Evolutionary conservation across 2,329 filamentous ascomycete genomes (phyloP).

Genomic region (Penicillium oxalicum): DNA sequence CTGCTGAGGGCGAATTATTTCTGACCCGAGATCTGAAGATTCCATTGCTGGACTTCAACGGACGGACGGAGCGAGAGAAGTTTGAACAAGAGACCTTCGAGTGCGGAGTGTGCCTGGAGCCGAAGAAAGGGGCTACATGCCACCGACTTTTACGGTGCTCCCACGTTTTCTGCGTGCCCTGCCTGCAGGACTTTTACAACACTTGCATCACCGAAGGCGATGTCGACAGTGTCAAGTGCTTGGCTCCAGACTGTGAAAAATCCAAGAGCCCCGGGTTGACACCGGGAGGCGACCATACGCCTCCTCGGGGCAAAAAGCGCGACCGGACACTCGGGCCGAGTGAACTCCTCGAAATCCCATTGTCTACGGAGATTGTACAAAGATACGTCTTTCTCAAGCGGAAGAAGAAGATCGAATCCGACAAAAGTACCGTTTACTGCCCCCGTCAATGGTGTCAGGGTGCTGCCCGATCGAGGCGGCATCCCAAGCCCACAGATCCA

Average conservation of each 20-base stretch:
- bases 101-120: conserved; percentile 83
- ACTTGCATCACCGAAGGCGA: conserved; percentile 82
- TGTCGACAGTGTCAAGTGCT: conserved; percentile 70
- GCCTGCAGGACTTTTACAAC: conserved; percentile 84
- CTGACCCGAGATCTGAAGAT: conserved; percentile 54
- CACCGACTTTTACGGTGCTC: conserved; percentile 76
- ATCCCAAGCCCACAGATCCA: conserved; percentile 64
- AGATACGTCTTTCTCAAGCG: conserved; percentile 87
- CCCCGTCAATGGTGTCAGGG: conserved; percentile 89
- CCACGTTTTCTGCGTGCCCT: conserved; percentile 87
- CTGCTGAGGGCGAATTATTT: conserved; percentile 38
- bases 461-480: conserved; percentile 69
- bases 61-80: conserved; percentile 62
- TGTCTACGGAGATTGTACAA: conserved; percentile 66
- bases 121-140: conserved; percentile 78
- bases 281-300: conserved; percentile 29
- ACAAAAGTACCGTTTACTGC: conserved; percentile 89
- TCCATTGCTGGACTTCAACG: conserved; percentile 71
- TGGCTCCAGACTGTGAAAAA: conserved; percentile 72
- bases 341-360: conserved; percentile 72
- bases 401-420: conserved; percentile 84
- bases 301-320: conserved; percentile 47
- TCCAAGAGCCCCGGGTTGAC: conserved; percentile 38
- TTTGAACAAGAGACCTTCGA: conserved; percentile 83
- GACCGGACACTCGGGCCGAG: conserved; percentile 70